These are phyloP conservation scores for Opeltia flavorubescens DNA, from an alignment of 495 filamentous ascomycete genomes.

Conservation along the genomic window DNA sequence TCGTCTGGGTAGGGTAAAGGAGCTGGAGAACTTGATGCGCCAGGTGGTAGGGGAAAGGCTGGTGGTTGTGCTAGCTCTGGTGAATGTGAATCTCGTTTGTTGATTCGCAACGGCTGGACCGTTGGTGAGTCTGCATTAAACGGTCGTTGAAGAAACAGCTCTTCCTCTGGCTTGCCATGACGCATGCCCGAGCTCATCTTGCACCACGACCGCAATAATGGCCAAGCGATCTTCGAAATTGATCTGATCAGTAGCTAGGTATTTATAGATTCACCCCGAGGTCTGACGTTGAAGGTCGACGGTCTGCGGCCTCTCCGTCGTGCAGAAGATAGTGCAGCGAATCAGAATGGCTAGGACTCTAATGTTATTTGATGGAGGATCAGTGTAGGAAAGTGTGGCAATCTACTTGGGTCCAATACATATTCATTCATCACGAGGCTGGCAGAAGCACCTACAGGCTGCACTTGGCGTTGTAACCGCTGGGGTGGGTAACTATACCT, in stretches of 20 bases:
- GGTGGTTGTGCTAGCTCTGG: conserved; percentile 29
- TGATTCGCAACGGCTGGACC: conserved; percentile 74
- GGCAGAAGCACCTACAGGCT: too few relatives aligned
- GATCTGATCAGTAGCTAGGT: too few relatives aligned
- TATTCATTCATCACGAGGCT: too few relatives aligned
- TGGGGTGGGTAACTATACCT: too few relatives aligned
- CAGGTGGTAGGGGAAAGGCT: conserved; percentile 40
- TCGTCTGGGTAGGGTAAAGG: conserved; percentile 72
- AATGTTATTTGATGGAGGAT: background rate
- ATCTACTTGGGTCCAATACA: too few relatives aligned
- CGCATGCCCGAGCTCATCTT: conserved; percentile 23
- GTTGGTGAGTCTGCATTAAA: conserved; percentile 48
- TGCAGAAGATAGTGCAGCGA: background rate
- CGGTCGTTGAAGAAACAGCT: conserved; percentile 59
- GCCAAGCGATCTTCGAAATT: too few relatives aligned
- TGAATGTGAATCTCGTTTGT: conserved; percentile 48
- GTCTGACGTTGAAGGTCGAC: background rate
- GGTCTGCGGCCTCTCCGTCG: background rate
- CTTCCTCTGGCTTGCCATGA: conserved; percentile 48
- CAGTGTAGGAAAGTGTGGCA: background rate
- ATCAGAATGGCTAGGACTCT: background rate
- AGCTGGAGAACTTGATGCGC: conserved; percentile 46
- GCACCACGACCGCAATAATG: conserved; percentile 4
- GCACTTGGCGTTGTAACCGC: too few relatives aligned
- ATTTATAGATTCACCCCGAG: background rate